These are phyloP conservation scores for Suhomyces sp. DNA, from an alignment of 805 yeast genomes.

Conservation along the genomic window DNA sequence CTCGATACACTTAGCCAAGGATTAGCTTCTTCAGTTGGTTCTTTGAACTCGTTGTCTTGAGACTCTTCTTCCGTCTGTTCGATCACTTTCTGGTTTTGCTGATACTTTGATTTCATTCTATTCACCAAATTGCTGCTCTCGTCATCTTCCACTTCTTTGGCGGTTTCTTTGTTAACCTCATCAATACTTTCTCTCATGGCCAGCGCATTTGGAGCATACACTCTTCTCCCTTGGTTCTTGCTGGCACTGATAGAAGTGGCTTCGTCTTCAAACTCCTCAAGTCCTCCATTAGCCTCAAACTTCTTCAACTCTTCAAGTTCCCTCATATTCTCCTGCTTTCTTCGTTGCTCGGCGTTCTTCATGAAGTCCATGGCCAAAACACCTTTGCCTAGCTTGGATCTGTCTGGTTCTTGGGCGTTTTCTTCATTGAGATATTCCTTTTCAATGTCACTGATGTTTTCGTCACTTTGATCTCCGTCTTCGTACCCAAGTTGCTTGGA, in stretches of 20 bases:
- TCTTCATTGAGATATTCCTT: constrained; percentile 34
- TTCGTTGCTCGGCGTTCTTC: constrained; percentile 81
- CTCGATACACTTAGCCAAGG: constrained; percentile 35
- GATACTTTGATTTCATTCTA: constrained; percentile 29
- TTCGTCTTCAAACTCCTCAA: constrained; percentile 37
- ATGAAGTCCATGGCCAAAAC: constrained; percentile 92
- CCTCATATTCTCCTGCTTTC: constrained; percentile 55
- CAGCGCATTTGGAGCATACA: constrained; percentile 64
- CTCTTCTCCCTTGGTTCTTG: constrained; percentile 75
- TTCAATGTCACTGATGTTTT: constrained; percentile 48
- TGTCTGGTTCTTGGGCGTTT: constrained; percentile 34
- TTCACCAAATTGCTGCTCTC: constrained; percentile 45
- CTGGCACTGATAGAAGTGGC: constrained; percentile 45
- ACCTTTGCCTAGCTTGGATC: constrained; percentile 70
- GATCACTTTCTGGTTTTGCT: neutral
- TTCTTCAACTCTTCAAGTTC: constrained; percentile 49
- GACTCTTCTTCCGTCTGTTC: constrained; percentile 13
- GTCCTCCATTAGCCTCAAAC: constrained; percentile 42
- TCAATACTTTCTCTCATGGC: constrained; percentile 35
- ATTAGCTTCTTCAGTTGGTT: constrained; percentile 20
- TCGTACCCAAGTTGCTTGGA: constrained; percentile 67
- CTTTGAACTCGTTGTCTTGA: constrained; percentile 11
- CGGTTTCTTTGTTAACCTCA: constrained; percentile 31
- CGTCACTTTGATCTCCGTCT: constrained; percentile 54
- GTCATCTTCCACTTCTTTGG: constrained; percentile 50